These are phyloP conservation scores for Lipomyces kockii DNA, from an alignment of 805 yeast genomes.

Conservation along the genomic window DNA sequence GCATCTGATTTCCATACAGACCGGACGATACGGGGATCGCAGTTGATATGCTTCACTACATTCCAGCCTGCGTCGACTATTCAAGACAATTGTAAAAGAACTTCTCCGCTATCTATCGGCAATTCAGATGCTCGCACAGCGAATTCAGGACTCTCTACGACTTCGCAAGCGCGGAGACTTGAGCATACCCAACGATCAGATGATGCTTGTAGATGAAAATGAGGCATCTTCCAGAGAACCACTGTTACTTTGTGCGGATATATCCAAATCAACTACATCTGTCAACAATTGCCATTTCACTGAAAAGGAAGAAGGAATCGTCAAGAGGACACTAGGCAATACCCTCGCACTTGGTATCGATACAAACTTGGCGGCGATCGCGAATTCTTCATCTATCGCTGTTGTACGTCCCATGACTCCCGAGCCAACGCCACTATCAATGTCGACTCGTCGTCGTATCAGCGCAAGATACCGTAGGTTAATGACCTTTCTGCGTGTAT, in stretches of 20 bases:
- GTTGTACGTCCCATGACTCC: background rate
- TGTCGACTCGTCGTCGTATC: slow-evolving; percentile 3
- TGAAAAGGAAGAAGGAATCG: background rate
- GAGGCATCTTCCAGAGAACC: background rate
- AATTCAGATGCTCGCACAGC: background rate
- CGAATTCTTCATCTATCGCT: background rate
- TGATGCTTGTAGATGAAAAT: background rate
- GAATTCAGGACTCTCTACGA: slow-evolving; percentile 4
- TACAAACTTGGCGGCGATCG: background rate
- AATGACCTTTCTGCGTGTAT: slow-evolving; percentile 3
- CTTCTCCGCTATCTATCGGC: background rate
- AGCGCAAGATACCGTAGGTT: slow-evolving; percentile 11
- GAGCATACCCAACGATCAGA: background rate
- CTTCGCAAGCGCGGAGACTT: slow-evolving; percentile 3
- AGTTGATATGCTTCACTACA: background rate
- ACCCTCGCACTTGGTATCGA: background rate
- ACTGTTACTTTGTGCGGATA: background rate
- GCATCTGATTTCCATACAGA: background rate
- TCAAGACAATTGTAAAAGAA: background rate
- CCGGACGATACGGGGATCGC: background rate
- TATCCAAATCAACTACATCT: background rate
- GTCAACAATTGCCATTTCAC: background rate
- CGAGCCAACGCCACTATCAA: background rate
- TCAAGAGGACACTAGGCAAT: background rate
- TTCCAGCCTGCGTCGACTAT: background rate